These are phyloP conservation scores for Luvunga scandens DNA, from an alignment of 345 rosid genomes.

Conservation along the genomic window DNA sequence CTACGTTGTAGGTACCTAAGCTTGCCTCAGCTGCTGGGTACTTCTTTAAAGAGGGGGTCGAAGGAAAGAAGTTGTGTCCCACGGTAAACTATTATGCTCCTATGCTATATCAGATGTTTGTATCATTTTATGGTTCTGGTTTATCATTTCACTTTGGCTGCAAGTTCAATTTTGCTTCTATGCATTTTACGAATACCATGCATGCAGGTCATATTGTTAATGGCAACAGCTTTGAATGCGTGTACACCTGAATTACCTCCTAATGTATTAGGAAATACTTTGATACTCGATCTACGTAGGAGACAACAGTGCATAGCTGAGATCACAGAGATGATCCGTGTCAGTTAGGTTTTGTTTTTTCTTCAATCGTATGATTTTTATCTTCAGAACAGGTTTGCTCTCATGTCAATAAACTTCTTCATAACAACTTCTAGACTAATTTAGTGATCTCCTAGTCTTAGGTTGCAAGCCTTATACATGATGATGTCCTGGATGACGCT, in stretches of 20 bases:
- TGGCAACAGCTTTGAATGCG: constrained; percentile 76
- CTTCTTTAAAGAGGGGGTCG: constrained; percentile 85
- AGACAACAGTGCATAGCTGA: constrained; percentile 80
- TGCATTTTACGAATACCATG: neutral
- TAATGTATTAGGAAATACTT: constrained; percentile 23
- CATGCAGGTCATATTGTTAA: constrained; percentile 67
- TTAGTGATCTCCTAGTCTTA: constrained; percentile 21
- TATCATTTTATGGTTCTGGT: neutral
- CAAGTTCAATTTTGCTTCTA: neutral
- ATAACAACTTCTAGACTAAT: constrained; percentile 9
- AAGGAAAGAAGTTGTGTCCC: constrained; percentile 93
- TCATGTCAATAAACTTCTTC: neutral
- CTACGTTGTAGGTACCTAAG: constrained; percentile 70
- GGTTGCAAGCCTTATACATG: constrained; percentile 93
- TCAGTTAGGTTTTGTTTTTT: constrained; percentile 28
- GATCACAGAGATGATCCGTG: constrained; percentile 96
- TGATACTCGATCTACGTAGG: constrained; percentile 54
- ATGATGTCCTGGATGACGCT: constrained; percentile 95
- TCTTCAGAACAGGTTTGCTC: neutral
- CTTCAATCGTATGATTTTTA: neutral
- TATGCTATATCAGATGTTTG: neutral
- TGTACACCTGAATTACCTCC: constrained; percentile 33
- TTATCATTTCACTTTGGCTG: neutral
- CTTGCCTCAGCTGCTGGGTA: constrained; percentile 95
- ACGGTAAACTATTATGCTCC: constrained; percentile 48